These are phyloP conservation scores for Tetrahymena malaccensis DNA, from an alignment of 73 alveolate genomes.

Conservation along the genomic window DNA sequence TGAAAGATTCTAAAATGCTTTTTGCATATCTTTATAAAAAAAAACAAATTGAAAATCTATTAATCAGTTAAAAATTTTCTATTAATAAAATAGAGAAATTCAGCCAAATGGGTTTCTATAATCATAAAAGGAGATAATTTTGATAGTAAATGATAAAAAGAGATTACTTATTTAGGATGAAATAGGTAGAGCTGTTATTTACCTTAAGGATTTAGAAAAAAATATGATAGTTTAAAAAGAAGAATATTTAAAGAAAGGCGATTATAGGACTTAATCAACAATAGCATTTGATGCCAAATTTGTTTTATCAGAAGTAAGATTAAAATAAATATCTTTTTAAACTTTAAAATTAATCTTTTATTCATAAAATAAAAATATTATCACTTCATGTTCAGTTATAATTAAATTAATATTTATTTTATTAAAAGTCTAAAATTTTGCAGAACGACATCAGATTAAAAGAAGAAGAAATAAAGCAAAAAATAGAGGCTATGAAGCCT, in stretches of 20 bases:
- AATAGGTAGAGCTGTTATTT: neutral
- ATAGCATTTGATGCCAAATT: neutral
- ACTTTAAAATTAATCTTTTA: too few species aligned
- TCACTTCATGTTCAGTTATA: neutral
- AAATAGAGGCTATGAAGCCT: neutral
- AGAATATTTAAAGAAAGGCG: neutral
- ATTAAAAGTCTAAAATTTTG: neutral
- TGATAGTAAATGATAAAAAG: neutral
- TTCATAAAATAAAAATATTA: too few species aligned
- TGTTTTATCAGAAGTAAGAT: neutral
- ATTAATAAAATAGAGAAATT: neutral
- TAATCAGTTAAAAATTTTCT: neutral
- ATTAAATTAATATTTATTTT: neutral
- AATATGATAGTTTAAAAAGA: neutral
- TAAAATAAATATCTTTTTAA: neutral
- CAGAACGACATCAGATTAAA: neutral
- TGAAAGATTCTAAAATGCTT: neutral
- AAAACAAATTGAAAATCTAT: neutral
- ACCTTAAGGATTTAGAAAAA: neutral
- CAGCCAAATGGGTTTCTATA: neutral
- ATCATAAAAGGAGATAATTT: neutral
- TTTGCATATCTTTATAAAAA: neutral
- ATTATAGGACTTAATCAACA: neutral
- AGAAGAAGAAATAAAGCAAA: neutral
- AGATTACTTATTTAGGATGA: neutral